phyloP scores from a whole-genome alignment of 78 protist species.

The Trichosphaerium sp. region DNA sequence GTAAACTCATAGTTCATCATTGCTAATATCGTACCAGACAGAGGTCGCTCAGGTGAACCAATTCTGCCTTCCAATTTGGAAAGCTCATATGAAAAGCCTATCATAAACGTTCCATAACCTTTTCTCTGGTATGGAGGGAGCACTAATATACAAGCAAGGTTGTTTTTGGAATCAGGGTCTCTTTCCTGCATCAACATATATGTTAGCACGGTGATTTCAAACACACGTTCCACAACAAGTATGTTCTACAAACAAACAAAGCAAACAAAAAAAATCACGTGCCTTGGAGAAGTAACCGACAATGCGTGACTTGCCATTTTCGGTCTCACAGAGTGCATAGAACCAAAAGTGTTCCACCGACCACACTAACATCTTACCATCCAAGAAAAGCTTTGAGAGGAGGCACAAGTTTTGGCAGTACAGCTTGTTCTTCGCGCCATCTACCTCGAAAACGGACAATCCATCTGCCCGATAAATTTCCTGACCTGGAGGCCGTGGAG shows the following conservation, averaged over 20 bases:
- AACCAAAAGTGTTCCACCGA: constrained; percentile 77
- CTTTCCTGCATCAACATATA: constrained; percentile 30
- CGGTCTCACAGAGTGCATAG: constrained; percentile 57
- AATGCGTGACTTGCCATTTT: constrained; percentile 30
- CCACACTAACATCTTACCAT: constrained; percentile 70
- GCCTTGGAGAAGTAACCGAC: constrained; percentile 79
- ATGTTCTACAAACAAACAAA: not conserved
- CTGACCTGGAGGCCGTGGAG: constrained; percentile 54
- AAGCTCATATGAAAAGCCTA: constrained; percentile 58
- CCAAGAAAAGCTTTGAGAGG: constrained; percentile 78
- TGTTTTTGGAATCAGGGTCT: constrained; percentile 34
- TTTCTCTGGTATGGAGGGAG: constrained; percentile 70
- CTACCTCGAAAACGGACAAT: constrained; percentile 10
- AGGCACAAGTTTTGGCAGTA: constrained; percentile 78
- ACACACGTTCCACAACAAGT: not conserved
- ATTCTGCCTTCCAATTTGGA: constrained; percentile 29
- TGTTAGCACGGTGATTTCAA: not conserved
- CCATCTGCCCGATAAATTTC: constrained; percentile 54
- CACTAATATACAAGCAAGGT: constrained; percentile 78
- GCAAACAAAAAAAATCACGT: not conserved
- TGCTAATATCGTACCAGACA: too few relatives aligned
- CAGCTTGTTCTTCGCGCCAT: constrained; percentile 30
- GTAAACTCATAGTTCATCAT: too few relatives aligned
- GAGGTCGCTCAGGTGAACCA: constrained; percentile 86
- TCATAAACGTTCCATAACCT: constrained; percentile 74